Evolutionary conservation across 805 yeast species (phyloP).

Genomic region (Saccharomycopsis sp.): DNA sequence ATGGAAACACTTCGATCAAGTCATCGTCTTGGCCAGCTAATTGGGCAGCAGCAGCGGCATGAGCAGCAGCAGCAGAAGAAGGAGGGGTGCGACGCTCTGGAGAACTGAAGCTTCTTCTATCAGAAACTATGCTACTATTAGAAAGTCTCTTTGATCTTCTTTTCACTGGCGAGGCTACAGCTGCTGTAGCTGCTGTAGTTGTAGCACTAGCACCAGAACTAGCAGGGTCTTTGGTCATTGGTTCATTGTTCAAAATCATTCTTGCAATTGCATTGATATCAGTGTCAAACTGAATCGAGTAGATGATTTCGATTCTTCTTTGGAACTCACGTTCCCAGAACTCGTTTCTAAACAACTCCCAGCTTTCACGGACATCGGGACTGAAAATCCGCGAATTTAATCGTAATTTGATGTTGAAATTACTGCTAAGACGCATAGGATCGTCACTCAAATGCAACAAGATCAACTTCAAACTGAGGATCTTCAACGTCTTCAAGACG

Average conservation of each 20-base stretch:
- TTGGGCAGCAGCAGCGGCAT: neutral
- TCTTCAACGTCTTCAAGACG: conserved; percentile 12
- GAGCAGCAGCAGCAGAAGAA: conserved; percentile 1
- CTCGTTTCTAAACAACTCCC: conserved; percentile 92
- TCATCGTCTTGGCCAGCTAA: neutral
- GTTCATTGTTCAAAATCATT: conserved; percentile 19
- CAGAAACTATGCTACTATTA: neutral
- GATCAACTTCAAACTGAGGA: conserved; percentile 10
- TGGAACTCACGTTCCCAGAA: conserved; percentile 86
- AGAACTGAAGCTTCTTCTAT: neutral
- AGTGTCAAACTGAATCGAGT: conserved; percentile 14
- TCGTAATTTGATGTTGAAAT: conserved; percentile 45
- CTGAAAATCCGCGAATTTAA: conserved; percentile 76
- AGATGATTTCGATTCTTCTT: conserved; percentile 35
- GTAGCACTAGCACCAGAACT: conserved; percentile 5
- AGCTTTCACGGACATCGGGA: conserved; percentile 80
- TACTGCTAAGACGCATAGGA: conserved; percentile 14
- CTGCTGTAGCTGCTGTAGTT: neutral
- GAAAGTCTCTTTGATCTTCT: conserved; percentile 1
- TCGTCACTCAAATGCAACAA: conserved; percentile 16
- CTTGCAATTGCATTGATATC: conserved; percentile 16
- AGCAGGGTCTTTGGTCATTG: neutral
- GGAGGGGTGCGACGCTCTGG: conserved; percentile 3
- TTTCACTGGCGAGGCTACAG: neutral
- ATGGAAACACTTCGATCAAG: neutral